A percentile compares a stretch with the other conserved stretches of the same genome.
phyloP scores from a whole-genome alignment of 2,329 filamentous ascomycete genomes.

The Colletotrichum falcatum region DNA sequence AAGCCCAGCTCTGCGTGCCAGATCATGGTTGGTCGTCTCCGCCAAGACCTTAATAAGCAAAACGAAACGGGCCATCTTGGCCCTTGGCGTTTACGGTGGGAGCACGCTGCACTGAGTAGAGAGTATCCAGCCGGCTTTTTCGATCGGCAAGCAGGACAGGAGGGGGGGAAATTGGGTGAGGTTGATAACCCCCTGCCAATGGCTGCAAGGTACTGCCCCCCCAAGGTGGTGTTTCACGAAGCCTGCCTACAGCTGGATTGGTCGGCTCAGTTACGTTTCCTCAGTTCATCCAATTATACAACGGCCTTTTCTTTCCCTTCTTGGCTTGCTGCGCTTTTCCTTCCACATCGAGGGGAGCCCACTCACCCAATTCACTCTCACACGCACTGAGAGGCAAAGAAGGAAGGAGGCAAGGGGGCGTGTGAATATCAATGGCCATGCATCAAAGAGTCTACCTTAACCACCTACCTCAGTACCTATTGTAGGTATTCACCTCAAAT shows the following conservation, averaged over 20 bases:
- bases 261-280: slow-evolving; percentile 31
- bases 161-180: slow-evolving; percentile 20
- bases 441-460: background rate
- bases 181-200: slow-evolving; percentile 21
- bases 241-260: slow-evolving; percentile 30
- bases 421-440: slow-evolving; percentile 20
- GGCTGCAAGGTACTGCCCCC: slow-evolving; percentile 35
- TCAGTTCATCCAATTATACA: slow-evolving; percentile 28
- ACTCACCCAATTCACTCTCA: slow-evolving; percentile 6
- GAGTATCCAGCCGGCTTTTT: background rate
- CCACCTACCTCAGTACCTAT: no score
- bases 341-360: slow-evolving; percentile 14
- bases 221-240: slow-evolving; percentile 29
- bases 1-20: slow-evolving; percentile 30
- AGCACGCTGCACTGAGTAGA: background rate
- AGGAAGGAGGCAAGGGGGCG: slow-evolving; percentile 28
- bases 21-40: slow-evolving; percentile 32
- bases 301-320: slow-evolving; percentile 16
- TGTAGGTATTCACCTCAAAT: slow-evolving; percentile 8
- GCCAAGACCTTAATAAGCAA: slow-evolving; percentile 13
- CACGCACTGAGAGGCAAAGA: background rate
- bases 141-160: background rate
- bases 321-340: slow-evolving; percentile 2
- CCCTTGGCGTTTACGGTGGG: slow-evolving; percentile 30
- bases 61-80: slow-evolving; percentile 24